A percentile compares a stretch with the other conserved stretches of the same genome.
Evolutionary conservation across 2,329 filamentous ascomycete species (phyloP).

Genomic region (Chrysosporium queenslandicum): DNA sequence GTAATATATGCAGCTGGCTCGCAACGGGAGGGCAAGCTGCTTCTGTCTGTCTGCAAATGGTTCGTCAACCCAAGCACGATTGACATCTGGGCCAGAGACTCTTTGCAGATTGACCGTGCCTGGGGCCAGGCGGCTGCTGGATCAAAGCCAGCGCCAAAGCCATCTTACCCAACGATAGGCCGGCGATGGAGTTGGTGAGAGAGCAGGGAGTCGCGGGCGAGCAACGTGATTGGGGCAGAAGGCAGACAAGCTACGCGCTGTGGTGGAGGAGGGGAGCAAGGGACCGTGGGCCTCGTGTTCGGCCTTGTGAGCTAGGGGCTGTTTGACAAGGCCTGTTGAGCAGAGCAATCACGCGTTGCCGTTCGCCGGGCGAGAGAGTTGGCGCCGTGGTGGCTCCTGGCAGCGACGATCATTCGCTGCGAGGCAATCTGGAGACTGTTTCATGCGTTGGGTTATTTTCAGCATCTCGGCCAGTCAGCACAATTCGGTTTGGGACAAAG

Average conservation of each 20-base stretch:
- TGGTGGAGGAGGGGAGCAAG: not conserved
- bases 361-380: not conserved
- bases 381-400: not conserved
- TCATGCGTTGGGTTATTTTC: constrained; percentile 1
- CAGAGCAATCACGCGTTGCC: constrained; percentile 7
- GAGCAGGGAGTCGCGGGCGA: not conserved
- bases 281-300: not conserved
- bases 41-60: not conserved
- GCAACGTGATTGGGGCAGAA: constrained; percentile 10
- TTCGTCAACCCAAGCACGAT: not conserved
- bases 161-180: not conserved
- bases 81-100: constrained; percentile 3
- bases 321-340: constrained; percentile 4
- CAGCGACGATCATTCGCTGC: constrained; percentile 6
- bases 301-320: too few relatives aligned
- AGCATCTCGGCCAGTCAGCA: not conserved
- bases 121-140: constrained; percentile 11
- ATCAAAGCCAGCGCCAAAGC: not conserved
- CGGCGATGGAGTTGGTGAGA: not conserved
- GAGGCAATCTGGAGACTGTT: not conserved
- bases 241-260: not conserved
- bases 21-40: not conserved
- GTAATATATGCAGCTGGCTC: constrained; percentile 1
- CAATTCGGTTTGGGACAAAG: not conserved
- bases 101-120: not conserved